Base-by-base conservation (phyloP, 352 stramenopile genomes). In the Paralagenidium karlingii region DNA sequence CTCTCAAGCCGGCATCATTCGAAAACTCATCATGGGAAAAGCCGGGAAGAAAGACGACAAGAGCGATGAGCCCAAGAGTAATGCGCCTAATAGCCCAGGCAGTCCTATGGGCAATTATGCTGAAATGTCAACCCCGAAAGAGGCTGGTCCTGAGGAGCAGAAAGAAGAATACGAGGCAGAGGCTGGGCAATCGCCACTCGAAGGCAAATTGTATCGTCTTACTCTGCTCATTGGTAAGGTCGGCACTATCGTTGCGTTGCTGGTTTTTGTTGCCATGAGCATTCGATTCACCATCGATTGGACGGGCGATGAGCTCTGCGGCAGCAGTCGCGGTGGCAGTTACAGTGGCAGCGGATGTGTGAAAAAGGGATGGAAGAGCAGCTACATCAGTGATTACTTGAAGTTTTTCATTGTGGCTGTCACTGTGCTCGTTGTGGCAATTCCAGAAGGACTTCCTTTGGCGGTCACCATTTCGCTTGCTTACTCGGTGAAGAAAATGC, bases 401-500 rank as follows among this genome's bases (percentile, higher is more conserved):
- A 66, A 74, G 29, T 74, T 74, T 38, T 87, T 97, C 57, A 85
- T 97, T 44, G 57, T 94, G 22, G 75, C 70, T 15, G 88, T 96
- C 12, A 97, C 87, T 0, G 57, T 78, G 27, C 26, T 78, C 8
- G 64, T 77, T 10, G 63, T 87, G 12, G 81, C 84, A 20, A 94
- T 96, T 51, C 86, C 87, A 0, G 86, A 96, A 60, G 84, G 87
- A 20, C 55, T 96, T 10, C 84, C 87, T 9, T 49, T 94, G 27
- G 87, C 80, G 15, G 82, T 96, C 9, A 92, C 83, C 15, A 92
- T 96, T 37, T 71, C 78, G 3, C 58, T 96, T 12, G 79, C 82
- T 3, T 85, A 92, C 43, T 87, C 68, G 3, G 96, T 90, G 8
- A 87, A 86, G 24, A 91, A 97, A 49, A 98, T 98, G 92, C 92